Evolutionary conservation across 768 basidiomycete genomes (phyloP), one percentile per base, ranked within the genome.

Genomic region (Xerocomus brunneocitrinus): DNA sequence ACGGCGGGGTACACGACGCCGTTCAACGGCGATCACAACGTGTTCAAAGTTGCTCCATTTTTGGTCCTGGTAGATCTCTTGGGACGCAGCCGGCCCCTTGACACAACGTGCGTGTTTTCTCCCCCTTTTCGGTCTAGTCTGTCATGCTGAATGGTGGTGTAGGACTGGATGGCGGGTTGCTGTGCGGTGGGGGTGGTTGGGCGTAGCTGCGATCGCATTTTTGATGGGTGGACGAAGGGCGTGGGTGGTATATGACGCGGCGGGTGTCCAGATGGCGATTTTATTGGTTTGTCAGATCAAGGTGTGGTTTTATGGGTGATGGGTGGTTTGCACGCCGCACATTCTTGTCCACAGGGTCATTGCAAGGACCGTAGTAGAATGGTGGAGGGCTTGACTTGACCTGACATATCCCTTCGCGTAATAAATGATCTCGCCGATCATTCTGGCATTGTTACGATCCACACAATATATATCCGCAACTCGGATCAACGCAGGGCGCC

Each of bases 11-110:
- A 83, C 55, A 85, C 80, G 8, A 84, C 85, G 5, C 89, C 89
- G 3, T 95, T 93, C 67, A 79, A 84, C 40, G 85, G 88, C 0
- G 92, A 95, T 65, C 91, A 93, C 63, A 79, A 81, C 63, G 79
- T 87, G 56, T 59, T 85, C 41, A 80, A 80, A 44, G 80, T 83
- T 25, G 77, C 77, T 1, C 87, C 87, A 6, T 84, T 82, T 64
- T 68, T 89, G 12, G 61, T 84, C 31, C 67, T 88, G 9, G 81
- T 84, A 0, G 84, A 89, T 52, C 79, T 77, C 56, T 75, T 80
- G 14, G 81, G 78, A 10, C 79, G 80, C 71, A 76, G 73, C 13
- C 73, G 73, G 10, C 71, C 79, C 3, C 76, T 79, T 8, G 55
- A 59, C n/a, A 54, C 66, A 72, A 61, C 71, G 71, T 66, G 71